Evolutionary conservation across 495 filamentous ascomycete species (phyloP).

Genomic region (Xylaria grammica): DNA sequence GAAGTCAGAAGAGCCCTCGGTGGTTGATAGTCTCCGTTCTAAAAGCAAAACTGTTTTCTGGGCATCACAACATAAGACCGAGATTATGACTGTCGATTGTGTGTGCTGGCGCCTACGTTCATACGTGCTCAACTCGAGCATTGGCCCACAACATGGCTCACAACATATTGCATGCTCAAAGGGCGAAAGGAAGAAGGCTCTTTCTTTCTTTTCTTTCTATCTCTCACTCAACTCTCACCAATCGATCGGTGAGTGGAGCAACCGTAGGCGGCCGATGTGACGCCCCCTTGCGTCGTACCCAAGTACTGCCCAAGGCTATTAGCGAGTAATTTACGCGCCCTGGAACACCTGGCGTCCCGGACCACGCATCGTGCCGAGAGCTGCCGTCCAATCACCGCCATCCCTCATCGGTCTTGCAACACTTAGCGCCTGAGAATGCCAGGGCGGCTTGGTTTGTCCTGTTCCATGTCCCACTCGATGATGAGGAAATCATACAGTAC

Average conservation of each 20-base stretch:
- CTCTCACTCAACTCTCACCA: too few relatives aligned
- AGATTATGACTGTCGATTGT: background rate
- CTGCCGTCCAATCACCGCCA: conserved; percentile 45
- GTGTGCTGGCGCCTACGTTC: background rate
- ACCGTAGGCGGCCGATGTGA: background rate
- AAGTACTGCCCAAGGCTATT: background rate
- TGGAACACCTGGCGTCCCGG: conserved; percentile 48
- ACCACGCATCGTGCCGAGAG: conserved; percentile 36
- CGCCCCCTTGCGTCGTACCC: background rate
- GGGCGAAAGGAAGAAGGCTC: background rate
- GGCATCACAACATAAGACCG: background rate
- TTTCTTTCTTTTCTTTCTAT: too few relatives aligned
- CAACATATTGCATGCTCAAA: background rate
- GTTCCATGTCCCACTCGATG: conserved; percentile 41
- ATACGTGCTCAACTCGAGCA: too few relatives aligned
- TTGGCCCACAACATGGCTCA: too few relatives aligned
- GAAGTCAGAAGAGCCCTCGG: conserved; percentile 29
- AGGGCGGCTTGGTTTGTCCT: conserved; percentile 47
- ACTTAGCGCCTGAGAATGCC: conserved; percentile 46
- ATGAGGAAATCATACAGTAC: conserved; percentile 26
- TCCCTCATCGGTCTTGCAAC: conserved; percentile 42
- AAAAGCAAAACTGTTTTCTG: background rate
- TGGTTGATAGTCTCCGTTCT: conserved; percentile 11
- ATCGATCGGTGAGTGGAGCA: too few relatives aligned
- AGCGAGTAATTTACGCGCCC: conserved; percentile 45